Evolutionary conservation across 345 rosid genomes (phyloP), one percentile per base, ranked within the genome.

Genomic region (Gossypium stocksii): DNA sequence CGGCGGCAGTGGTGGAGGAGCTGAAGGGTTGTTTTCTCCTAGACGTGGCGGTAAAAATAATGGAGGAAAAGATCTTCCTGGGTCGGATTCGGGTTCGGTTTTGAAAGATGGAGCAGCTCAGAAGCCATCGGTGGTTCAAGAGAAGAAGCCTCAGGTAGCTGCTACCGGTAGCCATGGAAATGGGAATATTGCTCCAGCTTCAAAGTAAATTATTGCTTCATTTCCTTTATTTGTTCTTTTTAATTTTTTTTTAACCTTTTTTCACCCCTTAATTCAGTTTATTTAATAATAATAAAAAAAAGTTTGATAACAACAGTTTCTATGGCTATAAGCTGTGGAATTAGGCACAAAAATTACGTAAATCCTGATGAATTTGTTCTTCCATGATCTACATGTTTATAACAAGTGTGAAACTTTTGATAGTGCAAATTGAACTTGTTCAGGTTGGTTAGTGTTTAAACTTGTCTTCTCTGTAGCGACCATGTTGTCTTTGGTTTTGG

Each of bases 121-220:
- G 20, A 83, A 85, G 74, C 82, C 80, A 20, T 76, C 52, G 27
- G 75, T 57, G 62, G 79, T 71, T 64, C 80, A 78, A 60, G 89
- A 85, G 75, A 81, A 85, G 80, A 85, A 85, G 78, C 49, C 49
- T 66, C 76, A 77, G 67, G 71, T 25, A 70, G 61, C 67, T 65
- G 78, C 52, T 73, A 71, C 45, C 45, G 12, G 46, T 64, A 76
- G 80, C 74, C 85, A 82, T 80, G 81, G 80, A 46, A 69, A 80
- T 77, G 82, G 79, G 49, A 68, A 51, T 3, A 69, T 66, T 77
- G 81, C 85, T 81, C 80, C 89, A 72, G 83, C 85, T 81, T 77
- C 89, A 44, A 88, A 86, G 91, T 88, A 85, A 76, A 16, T 12
- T 6, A 48, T 15, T 59, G 9, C 20, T 77, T 9, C 15, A 23